A percentile compares a stretch with the other conserved stretches of the same genome.
These are phyloP conservation scores for Rhynchosporium secalis DNA, from an alignment of 2,329 filamentous ascomycete genomes.

Conservation along the genomic window DNA sequence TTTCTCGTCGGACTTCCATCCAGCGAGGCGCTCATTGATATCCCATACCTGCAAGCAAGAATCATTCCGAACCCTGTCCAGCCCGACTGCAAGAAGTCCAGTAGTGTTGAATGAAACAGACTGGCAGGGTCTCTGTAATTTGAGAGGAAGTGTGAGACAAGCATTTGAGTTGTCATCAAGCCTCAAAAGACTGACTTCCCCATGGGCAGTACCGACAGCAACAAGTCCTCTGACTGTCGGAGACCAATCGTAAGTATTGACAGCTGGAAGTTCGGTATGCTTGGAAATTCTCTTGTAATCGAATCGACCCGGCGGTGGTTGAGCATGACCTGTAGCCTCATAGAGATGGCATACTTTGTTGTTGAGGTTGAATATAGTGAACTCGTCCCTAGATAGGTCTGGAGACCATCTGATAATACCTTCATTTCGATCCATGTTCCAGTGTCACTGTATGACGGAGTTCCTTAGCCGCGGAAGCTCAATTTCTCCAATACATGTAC, in stretches of 20 bases:
- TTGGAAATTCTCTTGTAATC: slow-evolving; percentile 58
- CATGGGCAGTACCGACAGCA: slow-evolving; percentile 72
- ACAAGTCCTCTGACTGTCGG: slow-evolving; percentile 64
- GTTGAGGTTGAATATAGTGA: slow-evolving; percentile 65
- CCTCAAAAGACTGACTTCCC: slow-evolving; percentile 72
- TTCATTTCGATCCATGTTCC: slow-evolving; percentile 39
- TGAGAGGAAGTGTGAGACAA: slow-evolving; percentile 66
- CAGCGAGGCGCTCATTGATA: slow-evolving; percentile 59
- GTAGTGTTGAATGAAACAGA: slow-evolving; percentile 76
- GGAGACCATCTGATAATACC: slow-evolving; percentile 69
- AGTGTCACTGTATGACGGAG: neutral
- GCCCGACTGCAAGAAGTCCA: slow-evolving; percentile 72
- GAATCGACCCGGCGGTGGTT: slow-evolving; percentile 50
- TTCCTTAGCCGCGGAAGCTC: too few relatives aligned
- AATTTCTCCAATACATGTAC: neutral
- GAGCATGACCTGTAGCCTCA: slow-evolving; percentile 60
- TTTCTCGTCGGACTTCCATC: slow-evolving; percentile 47
- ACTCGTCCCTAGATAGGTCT: slow-evolving; percentile 57
- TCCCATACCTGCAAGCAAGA: slow-evolving; percentile 83
- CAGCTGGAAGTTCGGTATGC: slow-evolving; percentile 62
- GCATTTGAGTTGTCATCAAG: slow-evolving; percentile 70
- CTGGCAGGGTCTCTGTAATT: slow-evolving; percentile 76
- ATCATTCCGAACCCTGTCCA: slow-evolving; percentile 80
- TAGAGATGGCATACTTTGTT: slow-evolving; percentile 64
- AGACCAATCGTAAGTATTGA: slow-evolving; percentile 69